phyloP scores from a whole-genome alignment of 306 rosid species.

The Arachis hypogaea region DNA sequence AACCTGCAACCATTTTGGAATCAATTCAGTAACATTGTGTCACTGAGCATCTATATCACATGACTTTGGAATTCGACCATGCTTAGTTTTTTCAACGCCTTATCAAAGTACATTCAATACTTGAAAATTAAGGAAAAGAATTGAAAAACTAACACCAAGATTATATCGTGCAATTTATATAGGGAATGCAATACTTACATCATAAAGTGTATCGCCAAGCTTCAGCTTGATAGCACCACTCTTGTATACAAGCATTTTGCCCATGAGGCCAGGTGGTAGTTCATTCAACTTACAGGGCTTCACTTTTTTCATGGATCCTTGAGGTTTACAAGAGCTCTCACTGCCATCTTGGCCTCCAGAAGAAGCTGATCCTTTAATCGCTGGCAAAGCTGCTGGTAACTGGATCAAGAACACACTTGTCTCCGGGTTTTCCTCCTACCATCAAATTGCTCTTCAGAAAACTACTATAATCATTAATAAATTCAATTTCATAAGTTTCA shows the following conservation, averaged over 20 bases:
- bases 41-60: not conserved
- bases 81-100: not conserved
- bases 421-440: slow-evolving; percentile 78
- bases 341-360: slow-evolving; percentile 38
- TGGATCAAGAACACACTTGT: slow-evolving; percentile 60
- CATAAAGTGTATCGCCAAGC: slow-evolving; percentile 74
- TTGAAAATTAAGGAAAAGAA: slow-evolving; percentile 12
- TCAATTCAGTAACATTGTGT: not conserved
- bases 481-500: slow-evolving; percentile 4
- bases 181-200: slow-evolving; percentile 57
- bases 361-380: slow-evolving; percentile 40
- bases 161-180: slow-evolving; percentile 24
- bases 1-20: slow-evolving; percentile 56
- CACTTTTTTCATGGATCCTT: slow-evolving; percentile 29
- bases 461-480: slow-evolving; percentile 18
- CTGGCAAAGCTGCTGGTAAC: slow-evolving; percentile 63
- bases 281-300: slow-evolving; percentile 50
- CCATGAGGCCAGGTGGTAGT: slow-evolving; percentile 74
- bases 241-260: slow-evolving; percentile 80
- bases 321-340: slow-evolving; percentile 37
- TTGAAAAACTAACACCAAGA: not conserved
- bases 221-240: slow-evolving; percentile 85
- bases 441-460: slow-evolving; percentile 41
- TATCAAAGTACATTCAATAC: slow-evolving; percentile 3
- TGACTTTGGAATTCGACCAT: not conserved